phyloP scores from a whole-genome alignment of 208 protist genomes.

The Trypanosoma caninum region DNA sequence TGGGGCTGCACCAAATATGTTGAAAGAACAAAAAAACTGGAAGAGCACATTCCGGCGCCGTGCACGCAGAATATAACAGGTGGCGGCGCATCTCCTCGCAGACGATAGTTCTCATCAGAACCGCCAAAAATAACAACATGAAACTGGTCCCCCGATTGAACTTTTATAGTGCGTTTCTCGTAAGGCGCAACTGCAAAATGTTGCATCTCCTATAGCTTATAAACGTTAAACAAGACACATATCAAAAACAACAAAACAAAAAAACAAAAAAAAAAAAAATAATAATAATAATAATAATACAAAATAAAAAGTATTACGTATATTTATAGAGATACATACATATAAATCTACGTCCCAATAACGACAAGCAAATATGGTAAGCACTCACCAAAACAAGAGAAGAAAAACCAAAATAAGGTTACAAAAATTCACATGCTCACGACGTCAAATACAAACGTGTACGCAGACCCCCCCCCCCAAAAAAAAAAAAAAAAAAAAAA shows the following conservation, averaged over 20 bases:
- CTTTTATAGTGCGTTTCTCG: constrained; percentile 33
- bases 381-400: too few relatives aligned
- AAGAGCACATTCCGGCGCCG: constrained; percentile 83
- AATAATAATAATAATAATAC: background rate
- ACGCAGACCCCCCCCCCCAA: background rate
- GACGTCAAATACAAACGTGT: too few relatives aligned
- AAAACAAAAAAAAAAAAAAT: background rate
- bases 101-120: constrained; percentile 8
- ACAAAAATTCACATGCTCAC: background rate
- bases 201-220: too few relatives aligned
- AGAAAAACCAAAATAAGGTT: background rate
- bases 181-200: background rate
- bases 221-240: background rate
- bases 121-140: constrained; percentile 41
- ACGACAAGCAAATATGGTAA: too few relatives aligned
- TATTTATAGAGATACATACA: too few relatives aligned
- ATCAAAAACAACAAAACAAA: background rate
- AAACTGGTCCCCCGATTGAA: constrained; percentile 46
- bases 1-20: constrained; percentile 28
- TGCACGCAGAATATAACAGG: constrained; percentile 89
- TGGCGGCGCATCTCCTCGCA: constrained; percentile 10
- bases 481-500: background rate
- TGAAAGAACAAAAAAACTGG: constrained; percentile 62
- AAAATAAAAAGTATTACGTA: background rate
- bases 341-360: too few relatives aligned